Evolutionary conservation across 768 basidiomycete species (phyloP), one percentile per base, ranked within the genome.

Genomic region (Rhodotorula toruloides): DNA sequence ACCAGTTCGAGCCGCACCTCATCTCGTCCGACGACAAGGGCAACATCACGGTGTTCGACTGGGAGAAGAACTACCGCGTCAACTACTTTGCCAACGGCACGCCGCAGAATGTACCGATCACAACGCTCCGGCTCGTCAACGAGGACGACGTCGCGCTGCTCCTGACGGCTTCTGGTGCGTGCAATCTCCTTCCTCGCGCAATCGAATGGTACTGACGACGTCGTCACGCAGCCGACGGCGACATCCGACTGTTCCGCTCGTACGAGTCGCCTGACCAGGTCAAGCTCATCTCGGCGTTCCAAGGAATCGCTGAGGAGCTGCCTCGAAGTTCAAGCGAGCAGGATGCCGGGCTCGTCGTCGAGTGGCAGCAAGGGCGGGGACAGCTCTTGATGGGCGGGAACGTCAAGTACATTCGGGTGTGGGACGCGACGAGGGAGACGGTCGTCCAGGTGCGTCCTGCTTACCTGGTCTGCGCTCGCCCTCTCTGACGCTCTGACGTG

Each of bases 1-100:
- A 98, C 76, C 84, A 91, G 6, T 98, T 86, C 74, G 94, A 98
- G 75, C 84, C 88, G 34, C 90, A 97, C 71, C 79, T 98, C 21
- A 84, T 90, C 34, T 79, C 92, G 12, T 85, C 91, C 12, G 91
- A 94, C 74, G 90, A 93, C 70, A 80, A 82, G 31, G 90, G 94
- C 75, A 85, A 87, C 78, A 85, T 98, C 71, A 88, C 85, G 91
- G 87, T 98, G 21, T 97, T 89, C 86, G 92, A 99, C 74, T 98
- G 94, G 94, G 85, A 88, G 55, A 83, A 84, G 56, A 84, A 86
- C 57, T 86, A 84, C 72, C 84, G 86, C 34, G 75, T 98, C 61
- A 87, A 86, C 66, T 83, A 85, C 61, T 98, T 97, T 79, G 87
- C 84, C 74, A 97, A 98, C 72, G 91, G 90, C 53, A 92, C 93